A percentile compares a stretch with the other conserved stretches of the same genome.
These are phyloP conservation scores for Cladophialophora yegresii DNA, from an alignment of 2,329 filamentous ascomycete species.

Conservation along the genomic window DNA sequence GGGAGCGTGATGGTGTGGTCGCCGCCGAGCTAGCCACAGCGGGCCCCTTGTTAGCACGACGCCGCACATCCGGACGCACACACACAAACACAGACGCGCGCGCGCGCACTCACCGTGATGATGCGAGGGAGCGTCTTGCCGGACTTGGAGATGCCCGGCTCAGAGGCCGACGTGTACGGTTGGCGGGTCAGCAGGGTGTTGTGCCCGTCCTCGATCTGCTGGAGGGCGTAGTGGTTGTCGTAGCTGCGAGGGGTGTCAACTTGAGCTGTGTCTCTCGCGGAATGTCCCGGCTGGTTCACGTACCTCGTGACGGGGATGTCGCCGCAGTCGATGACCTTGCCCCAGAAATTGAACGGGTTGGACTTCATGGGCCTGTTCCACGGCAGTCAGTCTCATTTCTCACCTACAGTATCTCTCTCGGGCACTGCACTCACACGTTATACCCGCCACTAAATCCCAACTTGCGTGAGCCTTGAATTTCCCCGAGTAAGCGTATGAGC, in stretches of 20 bases:
- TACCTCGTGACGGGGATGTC: conserved; percentile 84
- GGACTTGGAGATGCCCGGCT: conserved; percentile 67
- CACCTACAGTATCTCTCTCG: neutral
- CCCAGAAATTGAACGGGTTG: conserved; percentile 80
- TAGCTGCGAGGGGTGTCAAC: conserved; percentile 56
- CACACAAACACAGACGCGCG: no score
- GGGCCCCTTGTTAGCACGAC: no score
- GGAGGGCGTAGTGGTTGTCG: conserved; percentile 77
- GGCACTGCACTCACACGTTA: conserved; percentile 58
- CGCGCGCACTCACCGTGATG: conserved; percentile 58
- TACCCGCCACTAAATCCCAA: conserved; percentile 72
- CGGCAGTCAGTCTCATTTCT: neutral
- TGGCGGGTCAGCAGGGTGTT: conserved; percentile 70
- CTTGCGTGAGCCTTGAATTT: conserved; percentile 48
- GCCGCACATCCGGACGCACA: neutral
- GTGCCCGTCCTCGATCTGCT: conserved; percentile 85
- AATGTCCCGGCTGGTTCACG: no score
- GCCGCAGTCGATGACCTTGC: conserved; percentile 77
- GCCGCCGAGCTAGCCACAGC: conserved; percentile 51
- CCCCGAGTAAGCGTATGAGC: conserved; percentile 35
- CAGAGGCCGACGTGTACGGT: conserved; percentile 68
- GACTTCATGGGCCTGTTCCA: conserved; percentile 61
- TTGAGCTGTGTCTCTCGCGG: no score
- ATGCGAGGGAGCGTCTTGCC: conserved; percentile 76
- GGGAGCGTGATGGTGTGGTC: conserved; percentile 51